Conservation (phyloP, 345 rosid species). For the Eutrema japonicum region DNA sequence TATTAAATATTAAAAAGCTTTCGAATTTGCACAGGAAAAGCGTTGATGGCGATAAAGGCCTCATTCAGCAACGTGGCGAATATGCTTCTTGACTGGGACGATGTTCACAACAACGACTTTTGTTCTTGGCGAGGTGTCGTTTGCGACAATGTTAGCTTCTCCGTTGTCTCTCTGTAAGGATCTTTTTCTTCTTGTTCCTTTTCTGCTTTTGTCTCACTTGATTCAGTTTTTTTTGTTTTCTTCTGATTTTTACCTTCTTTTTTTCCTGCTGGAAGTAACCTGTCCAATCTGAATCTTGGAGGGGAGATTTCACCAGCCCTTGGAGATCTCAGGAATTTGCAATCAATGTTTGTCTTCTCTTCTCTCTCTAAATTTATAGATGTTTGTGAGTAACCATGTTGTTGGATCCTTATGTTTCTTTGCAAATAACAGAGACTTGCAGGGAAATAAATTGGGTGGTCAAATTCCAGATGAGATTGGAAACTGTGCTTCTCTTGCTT, state of each 20-base stretch:
- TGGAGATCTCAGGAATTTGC: conserved; percentile 73
- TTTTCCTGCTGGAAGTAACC: conserved; percentile 51
- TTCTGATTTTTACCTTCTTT: neutral
- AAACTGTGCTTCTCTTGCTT: conserved; percentile 66
- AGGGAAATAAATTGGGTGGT: conserved; percentile 74
- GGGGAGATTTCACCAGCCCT: conserved; percentile 90
- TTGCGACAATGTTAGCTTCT: conserved; percentile 63
- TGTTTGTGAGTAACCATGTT: no score
- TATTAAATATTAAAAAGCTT: neutral
- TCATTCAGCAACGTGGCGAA: conserved; percentile 78
- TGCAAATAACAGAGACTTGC: conserved; percentile 64
- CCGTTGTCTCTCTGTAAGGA: conserved; percentile 80
- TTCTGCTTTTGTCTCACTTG: neutral
- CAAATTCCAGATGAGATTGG: conserved; percentile 98
- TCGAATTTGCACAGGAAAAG: conserved; percentile 57
- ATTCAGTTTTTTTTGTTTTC: neutral
- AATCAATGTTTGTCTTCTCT: conserved; percentile 59
- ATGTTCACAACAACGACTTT: conserved; percentile 61
- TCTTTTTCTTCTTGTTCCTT: neutral
- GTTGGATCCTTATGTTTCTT: neutral
- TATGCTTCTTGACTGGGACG: conserved; percentile 82
- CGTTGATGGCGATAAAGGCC: conserved; percentile 72
- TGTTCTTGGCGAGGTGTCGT: conserved; percentile 95
- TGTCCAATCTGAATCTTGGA: conserved; percentile 78
- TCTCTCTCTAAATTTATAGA: neutral